Evolutionary conservation across 106 monocot genomes (phyloP), one percentile per base, ranked within the genome.

Genomic region (Dendrobium nobile): DNA sequence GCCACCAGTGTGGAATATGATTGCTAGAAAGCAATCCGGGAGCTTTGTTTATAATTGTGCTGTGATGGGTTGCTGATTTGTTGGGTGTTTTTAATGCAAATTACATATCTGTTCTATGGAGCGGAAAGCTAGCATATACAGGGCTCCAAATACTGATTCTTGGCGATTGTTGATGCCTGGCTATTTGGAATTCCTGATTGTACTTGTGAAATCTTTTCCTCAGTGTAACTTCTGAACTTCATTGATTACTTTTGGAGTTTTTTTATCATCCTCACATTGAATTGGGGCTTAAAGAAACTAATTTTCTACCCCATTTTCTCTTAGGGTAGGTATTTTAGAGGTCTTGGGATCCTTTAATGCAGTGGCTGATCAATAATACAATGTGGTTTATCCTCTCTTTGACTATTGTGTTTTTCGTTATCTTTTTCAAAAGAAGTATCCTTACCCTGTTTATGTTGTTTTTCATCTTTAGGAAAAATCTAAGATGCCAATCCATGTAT

Each of bases 31-130:
- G 78, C 84, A 81, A 64, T 91, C 87, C 1, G 92, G 90, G 44
- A 89, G 86, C 84, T 95, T 95, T 86, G 95, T 92, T 78, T 92
- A 90, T 89, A 95, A 95, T 78, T 92, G 92, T 86, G 90, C 95
- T 13, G 92, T 95, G 41, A 92, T 95, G 92, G 87, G 90, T 33
- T 95, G 95, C 86, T 95, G 92, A 95, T 37, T 76, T 79, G 24
- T 77, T 76, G 42, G 41, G 45, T 47, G 16, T 59, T 67, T 82
- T 73, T 41, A 43, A 26, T 54, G 80, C 42, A 28, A 78, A 67
- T 33, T 77, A 27, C 47, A 10, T 9, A 77, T 64, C 22, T 54
- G 8, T 73, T 27, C 17, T 8, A 7, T 43, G 70, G 72, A 77
- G 42, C 9, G 20, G 74, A 67, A 82, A 41, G 83, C 81, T 76